Evolutionary conservation across 2,329 filamentous ascomycete genomes (phyloP).

Genomic region (Sporothrix curviconia): DNA sequence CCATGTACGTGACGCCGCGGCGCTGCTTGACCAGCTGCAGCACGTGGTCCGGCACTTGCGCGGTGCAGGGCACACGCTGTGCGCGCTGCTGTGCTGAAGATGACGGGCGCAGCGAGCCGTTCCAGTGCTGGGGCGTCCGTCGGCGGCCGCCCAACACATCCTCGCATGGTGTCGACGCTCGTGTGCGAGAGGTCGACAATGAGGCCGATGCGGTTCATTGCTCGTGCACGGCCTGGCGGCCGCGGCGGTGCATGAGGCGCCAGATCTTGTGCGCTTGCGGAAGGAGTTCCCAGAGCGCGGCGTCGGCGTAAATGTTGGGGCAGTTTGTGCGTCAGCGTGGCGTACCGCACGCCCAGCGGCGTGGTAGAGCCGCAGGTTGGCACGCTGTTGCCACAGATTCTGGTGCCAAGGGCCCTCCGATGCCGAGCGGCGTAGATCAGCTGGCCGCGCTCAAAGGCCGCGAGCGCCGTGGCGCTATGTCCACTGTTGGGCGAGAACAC

Average conservation of each 20-base stretch:
- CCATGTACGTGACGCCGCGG: slow-evolving; percentile 78
- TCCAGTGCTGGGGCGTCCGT: slow-evolving; percentile 48
- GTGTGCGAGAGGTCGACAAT: slow-evolving; percentile 82
- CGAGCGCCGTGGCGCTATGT: slow-evolving; percentile 55
- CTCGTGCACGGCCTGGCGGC: slow-evolving; percentile 65
- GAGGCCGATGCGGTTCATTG: slow-evolving; percentile 95
- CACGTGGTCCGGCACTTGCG: slow-evolving; percentile 86
- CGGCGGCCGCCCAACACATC: slow-evolving; percentile 64
- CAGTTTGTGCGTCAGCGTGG: slow-evolving; percentile 87
- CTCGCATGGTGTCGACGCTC: slow-evolving; percentile 72
- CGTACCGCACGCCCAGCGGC: slow-evolving; percentile 76
- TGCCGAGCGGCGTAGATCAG: slow-evolving; percentile 72
- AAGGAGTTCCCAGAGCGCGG: slow-evolving; percentile 58
- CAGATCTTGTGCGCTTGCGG: slow-evolving; percentile 51
- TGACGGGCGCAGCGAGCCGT: slow-evolving; percentile 69
- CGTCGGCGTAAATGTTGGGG: slow-evolving; percentile 83
- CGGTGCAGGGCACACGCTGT: slow-evolving; percentile 75
- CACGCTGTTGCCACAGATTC: slow-evolving; percentile 78
- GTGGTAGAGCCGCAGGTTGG: slow-evolving; percentile 71
- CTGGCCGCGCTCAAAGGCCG: slow-evolving; percentile 51
- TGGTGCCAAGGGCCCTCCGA: slow-evolving; percentile 92
- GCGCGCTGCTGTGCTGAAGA: slow-evolving; percentile 86
- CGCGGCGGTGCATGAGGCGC: slow-evolving; percentile 66
- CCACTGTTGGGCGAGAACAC: slow-evolving; percentile 59
- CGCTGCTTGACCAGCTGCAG: slow-evolving; percentile 67